These are phyloP conservation scores for Viola odorata DNA, from an alignment of 345 rosid genomes.

Conservation along the genomic window DNA sequence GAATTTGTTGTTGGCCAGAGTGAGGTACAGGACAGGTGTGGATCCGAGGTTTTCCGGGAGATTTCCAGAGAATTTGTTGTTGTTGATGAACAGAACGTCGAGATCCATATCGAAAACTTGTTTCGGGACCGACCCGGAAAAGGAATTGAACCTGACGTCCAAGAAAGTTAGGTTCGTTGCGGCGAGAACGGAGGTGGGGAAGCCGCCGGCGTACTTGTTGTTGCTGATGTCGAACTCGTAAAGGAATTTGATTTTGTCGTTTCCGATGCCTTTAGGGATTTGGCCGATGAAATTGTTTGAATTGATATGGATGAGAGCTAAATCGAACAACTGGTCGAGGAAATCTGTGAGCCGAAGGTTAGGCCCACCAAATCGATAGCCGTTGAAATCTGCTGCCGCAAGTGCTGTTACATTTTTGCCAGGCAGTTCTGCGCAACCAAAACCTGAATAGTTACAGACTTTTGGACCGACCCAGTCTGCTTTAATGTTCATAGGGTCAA, in stretches of 20 bases:
- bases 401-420: constrained; percentile 22
- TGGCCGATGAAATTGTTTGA: constrained; percentile 33
- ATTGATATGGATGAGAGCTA: constrained; percentile 51
- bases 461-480: constrained; percentile 25
- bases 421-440: constrained; percentile 26
- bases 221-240: constrained; percentile 59
- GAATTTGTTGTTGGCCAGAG: constrained; percentile 52
- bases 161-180: constrained; percentile 34
- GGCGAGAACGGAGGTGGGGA: constrained; percentile 29
- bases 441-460: constrained; percentile 38
- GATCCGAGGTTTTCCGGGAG: constrained; percentile 41
- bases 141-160: constrained; percentile 47
- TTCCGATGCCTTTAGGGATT: constrained; percentile 5
- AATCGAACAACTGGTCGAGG: constrained; percentile 26
- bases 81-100: constrained; percentile 52
- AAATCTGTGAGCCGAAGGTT: constrained; percentile 18
- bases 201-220: constrained; percentile 32
- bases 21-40: constrained; percentile 43
- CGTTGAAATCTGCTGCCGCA: constrained; percentile 44
- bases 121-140: constrained; percentile 31
- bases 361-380: constrained; percentile 17
- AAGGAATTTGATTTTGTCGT: constrained; percentile 14
- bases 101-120: constrained; percentile 34
- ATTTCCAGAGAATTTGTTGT: constrained; percentile 31
- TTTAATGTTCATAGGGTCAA: constrained; percentile 6